phyloP scores from a whole-genome alignment of 441 rosid species.

The Arabidopsis lyrata region DNA sequence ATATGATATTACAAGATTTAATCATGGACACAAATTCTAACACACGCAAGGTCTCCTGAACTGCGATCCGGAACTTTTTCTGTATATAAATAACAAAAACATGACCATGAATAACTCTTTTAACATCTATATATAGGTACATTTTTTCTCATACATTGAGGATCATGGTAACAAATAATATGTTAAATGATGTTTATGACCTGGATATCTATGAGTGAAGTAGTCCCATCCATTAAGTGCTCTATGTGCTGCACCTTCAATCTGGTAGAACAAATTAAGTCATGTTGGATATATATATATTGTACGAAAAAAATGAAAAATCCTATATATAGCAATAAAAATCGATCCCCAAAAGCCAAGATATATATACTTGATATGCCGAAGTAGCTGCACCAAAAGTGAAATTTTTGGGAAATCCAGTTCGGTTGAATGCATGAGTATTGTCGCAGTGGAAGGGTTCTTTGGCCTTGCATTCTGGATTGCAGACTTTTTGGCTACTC shows the following conservation, averaged over 20 bases:
- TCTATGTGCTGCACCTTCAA: conserved; percentile 36
- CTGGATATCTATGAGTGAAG: conserved; percentile 38
- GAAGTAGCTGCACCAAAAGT: conserved; percentile 30
- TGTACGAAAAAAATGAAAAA: background rate
- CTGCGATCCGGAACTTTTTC: conserved; percentile 33
- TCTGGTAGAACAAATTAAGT: background rate
- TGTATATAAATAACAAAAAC: conserved; percentile 3
- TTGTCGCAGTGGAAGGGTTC: conserved; percentile 33
- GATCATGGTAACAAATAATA: background rate
- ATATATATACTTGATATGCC: conserved; percentile 28
- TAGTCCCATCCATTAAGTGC: conserved; percentile 37
- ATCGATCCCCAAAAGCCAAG: background rate
- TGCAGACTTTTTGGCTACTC: conserved; percentile 12
- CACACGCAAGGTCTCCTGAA: conserved; percentile 33
- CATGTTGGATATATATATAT: background rate
- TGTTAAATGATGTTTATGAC: background rate
- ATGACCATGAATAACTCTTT: background rate
- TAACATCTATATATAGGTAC: background rate
- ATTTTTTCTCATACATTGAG: background rate
- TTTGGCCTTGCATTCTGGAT: conserved; percentile 25
- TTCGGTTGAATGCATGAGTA: conserved; percentile 16
- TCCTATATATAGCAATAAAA: background rate
- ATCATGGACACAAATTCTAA: no score
- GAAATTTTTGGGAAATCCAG: conserved; percentile 19
- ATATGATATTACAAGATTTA: no score